These are phyloP conservation scores for Albugo candida DNA, from an alignment of 352 stramenopile species.

Conservation along the genomic window DNA sequence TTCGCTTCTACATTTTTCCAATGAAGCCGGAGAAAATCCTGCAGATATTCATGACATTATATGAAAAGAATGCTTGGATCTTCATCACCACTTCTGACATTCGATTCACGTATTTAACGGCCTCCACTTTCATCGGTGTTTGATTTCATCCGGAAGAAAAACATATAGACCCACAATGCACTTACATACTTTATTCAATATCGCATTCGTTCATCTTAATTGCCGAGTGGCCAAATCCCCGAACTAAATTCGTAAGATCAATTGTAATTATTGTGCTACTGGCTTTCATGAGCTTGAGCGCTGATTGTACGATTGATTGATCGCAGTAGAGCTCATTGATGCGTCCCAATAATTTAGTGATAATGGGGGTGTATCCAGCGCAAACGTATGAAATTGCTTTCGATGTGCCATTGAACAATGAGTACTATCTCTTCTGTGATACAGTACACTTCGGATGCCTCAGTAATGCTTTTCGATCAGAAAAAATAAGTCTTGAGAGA, in stretches of 20 bases:
- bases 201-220: no score
- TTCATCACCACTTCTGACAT: slow-evolving; percentile 41
- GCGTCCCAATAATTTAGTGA: slow-evolving; percentile 39
- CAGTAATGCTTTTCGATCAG: slow-evolving; percentile 5
- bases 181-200: no score
- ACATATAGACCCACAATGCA: no score
- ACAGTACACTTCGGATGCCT: slow-evolving; percentile 31
- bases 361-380: slow-evolving; percentile 36
- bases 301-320: no score
- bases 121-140: slow-evolving; percentile 2
- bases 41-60: slow-evolving; percentile 62
- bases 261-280: background rate
- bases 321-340: no score
- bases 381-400: slow-evolving; percentile 59
- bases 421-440: slow-evolving; percentile 59
- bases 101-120: slow-evolving; percentile 49
- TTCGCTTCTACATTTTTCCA: slow-evolving; percentile 28
- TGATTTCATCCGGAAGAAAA: no score
- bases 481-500: slow-evolving; percentile 10
- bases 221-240: no score
- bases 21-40: slow-evolving; percentile 40
- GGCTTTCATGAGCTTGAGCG: no score
- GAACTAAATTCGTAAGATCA: no score
- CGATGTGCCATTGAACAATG: slow-evolving; percentile 54
- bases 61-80: slow-evolving; percentile 65